Percentiles rank a stretch among this genome's conserved stretches.
phyloP scores from a whole-genome alignment of 345 rosid genomes.

The Sisymbrium irio region DNA sequence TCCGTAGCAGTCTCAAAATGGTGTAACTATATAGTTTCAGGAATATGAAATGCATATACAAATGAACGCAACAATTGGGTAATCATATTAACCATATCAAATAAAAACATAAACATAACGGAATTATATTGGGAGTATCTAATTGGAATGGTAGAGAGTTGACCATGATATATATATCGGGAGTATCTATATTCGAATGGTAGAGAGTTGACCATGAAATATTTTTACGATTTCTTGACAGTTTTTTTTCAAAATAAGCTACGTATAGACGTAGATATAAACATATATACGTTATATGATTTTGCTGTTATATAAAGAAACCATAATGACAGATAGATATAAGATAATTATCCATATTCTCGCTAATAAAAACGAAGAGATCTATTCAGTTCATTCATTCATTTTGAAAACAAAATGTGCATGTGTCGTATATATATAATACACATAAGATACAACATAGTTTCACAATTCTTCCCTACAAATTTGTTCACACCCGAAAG shows the following conservation, averaged over 20 bases:
- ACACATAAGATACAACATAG: slow-evolving; percentile 4
- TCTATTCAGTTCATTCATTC: neutral
- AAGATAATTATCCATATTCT: neutral
- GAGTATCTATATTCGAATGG: neutral
- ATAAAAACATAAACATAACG: neutral
- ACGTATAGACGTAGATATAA: neutral
- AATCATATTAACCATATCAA: slow-evolving; percentile 16
- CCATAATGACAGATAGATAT: neutral
- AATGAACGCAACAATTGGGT: neutral
- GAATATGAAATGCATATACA: neutral
- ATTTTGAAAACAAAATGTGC: neutral
- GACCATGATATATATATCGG: neutral
- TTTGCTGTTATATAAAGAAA: neutral
- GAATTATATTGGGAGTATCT: neutral
- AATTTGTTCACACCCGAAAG: neutral
- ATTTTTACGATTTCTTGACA: neutral
- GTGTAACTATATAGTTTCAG: neutral
- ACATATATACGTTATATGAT: neutral
- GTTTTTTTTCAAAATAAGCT: neutral
- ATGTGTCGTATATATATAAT: slow-evolving; percentile 6
- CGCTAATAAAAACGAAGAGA: neutral
- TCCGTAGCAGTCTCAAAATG: neutral
- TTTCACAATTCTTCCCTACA: neutral
- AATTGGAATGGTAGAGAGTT: neutral
- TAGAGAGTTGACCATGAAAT: slow-evolving; percentile 17